These are phyloP conservation scores for Centaurea solstitialis DNA, from an alignment of 129 eudicot species.

Conservation along the genomic window DNA sequence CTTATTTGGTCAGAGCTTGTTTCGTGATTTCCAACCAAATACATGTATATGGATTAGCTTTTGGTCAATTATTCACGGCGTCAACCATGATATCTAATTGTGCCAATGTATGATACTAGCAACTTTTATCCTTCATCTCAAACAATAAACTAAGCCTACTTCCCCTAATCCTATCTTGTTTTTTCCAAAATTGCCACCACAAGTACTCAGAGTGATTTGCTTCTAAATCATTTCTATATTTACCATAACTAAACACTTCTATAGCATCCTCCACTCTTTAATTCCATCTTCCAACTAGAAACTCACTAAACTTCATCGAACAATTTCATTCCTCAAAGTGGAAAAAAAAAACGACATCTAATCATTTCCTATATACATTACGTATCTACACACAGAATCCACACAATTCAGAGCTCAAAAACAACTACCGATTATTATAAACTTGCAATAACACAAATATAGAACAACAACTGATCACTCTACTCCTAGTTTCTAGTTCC, in stretches of 20 bases:
- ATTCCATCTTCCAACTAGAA: not conserved
- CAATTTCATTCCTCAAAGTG: conserved; percentile 5
- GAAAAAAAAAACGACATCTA: conserved; percentile 5
- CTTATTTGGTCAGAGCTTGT: not conserved
- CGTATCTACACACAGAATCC: not conserved
- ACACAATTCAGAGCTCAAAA: not conserved
- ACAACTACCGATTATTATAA: not conserved
- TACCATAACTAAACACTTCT: conserved; percentile 13
- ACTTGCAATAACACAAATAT: not conserved
- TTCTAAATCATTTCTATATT: not conserved
- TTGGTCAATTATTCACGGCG: not conserved
- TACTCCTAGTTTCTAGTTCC: not conserved
- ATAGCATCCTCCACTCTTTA: not conserved
- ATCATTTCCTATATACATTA: conserved; percentile 5
- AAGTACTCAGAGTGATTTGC: not conserved
- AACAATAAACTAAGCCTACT: conserved; percentile 2
- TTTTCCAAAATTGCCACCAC: not conserved
- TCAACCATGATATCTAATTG: conserved; percentile 1
- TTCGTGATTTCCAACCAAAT: conserved; percentile 1
- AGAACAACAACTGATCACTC: not conserved
- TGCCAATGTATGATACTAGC: not conserved
- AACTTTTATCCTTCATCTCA: conserved; percentile 6
- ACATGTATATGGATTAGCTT: conserved; percentile 1
- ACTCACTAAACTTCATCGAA: not conserved
- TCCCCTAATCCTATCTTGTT: not conserved